phyloP scores from a whole-genome alignment of 352 stramenopile species.

The Phytophthora colocasiae region DNA sequence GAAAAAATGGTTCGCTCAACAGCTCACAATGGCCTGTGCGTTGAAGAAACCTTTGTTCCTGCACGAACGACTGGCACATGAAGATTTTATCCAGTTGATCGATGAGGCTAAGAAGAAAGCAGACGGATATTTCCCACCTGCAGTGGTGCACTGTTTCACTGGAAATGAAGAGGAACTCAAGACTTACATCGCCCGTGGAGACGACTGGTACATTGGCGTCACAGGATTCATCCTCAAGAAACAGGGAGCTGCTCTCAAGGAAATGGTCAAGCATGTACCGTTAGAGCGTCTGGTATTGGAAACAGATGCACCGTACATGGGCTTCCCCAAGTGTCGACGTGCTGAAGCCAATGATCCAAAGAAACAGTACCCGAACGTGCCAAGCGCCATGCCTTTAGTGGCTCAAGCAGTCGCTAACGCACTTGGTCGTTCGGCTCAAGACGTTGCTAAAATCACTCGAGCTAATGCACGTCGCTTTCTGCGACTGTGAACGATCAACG shows the following conservation, averaged over 20 bases:
- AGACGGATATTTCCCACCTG: conserved; percentile 52
- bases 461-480: conserved; percentile 81
- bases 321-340: conserved; percentile 69
- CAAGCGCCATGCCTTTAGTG: conserved; percentile 66
- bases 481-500: conserved; percentile 36
- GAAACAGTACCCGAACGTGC: conserved; percentile 84
- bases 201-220: conserved; percentile 91
- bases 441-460: conserved; percentile 68
- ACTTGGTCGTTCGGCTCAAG: conserved; percentile 49
- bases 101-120: conserved; percentile 50
- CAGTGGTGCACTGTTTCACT: conserved; percentile 94
- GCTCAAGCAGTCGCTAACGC: conserved; percentile 63
- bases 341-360: conserved; percentile 49
- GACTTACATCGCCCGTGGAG: conserved; percentile 66
- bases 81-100: conserved; percentile 78
- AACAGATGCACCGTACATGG: conserved; percentile 94
- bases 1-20: conserved; percentile 69
- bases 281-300: conserved; percentile 90
- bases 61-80: conserved; percentile 80
- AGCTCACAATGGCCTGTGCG: conserved; percentile 69
- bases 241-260: conserved; percentile 56
- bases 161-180: conserved; percentile 73
- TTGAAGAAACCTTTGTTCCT: conserved; percentile 85
- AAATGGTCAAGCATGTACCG: conserved; percentile 68
- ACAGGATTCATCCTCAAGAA: conserved; percentile 93